Base-by-base conservation (phyloP, 139 green algal genomes). In the Chlorella ohadii region DNA sequence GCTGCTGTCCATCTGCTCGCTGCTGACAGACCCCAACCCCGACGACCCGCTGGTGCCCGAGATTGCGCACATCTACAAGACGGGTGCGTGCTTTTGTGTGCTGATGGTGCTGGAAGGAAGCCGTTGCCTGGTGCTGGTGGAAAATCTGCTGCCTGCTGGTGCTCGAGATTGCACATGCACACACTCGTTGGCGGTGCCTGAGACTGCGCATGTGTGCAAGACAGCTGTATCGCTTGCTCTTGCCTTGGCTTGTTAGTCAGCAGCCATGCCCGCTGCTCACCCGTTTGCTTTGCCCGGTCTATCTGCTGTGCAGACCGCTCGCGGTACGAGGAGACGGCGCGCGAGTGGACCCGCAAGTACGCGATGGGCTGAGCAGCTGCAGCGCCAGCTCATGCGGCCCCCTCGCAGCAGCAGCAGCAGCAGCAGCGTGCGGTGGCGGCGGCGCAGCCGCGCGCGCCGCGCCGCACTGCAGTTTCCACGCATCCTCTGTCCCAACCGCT, bases 51-150 rank as follows among this genome's bases (percentile, higher is more conserved):
- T 99, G 39, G 97, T 99, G 71, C 97, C 97, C 71, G 97, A 99
- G 86, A 99, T 99, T 83, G 97, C 97, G 27, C 95, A 99, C 90
- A 97, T 99, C 71, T 98, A 98, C 90, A 99, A 99, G 91, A 95
- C 93, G 31, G 96, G 99, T 87, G 89, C 84, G 63, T 25, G 27
- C n/a, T n/a, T n/a, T 27, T 44, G 59, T 77, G 78, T 31, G 63
- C 25, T 19, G 36, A 22, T 16, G 6, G 6, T 68, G 28, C 28
- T 68, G 59, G 59, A 19, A 33, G n/a, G n/a, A n/a, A n/a, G n/a
- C n/a, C n/a, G n/a, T n/a, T n/a, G n/a, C n/a, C n/a, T n/a, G n/a
- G n/a, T n/a, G n/a, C n/a, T n/a, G n/a, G n/a, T n/a, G n/a, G n/a
- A n/a, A n/a, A n/a, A n/a, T n/a, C n/a, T n/a, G n/a, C n/a, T n/a